Conservation (phyloP, 1,139 yeast species). For the Magnusiomyces paraingens region DNA sequence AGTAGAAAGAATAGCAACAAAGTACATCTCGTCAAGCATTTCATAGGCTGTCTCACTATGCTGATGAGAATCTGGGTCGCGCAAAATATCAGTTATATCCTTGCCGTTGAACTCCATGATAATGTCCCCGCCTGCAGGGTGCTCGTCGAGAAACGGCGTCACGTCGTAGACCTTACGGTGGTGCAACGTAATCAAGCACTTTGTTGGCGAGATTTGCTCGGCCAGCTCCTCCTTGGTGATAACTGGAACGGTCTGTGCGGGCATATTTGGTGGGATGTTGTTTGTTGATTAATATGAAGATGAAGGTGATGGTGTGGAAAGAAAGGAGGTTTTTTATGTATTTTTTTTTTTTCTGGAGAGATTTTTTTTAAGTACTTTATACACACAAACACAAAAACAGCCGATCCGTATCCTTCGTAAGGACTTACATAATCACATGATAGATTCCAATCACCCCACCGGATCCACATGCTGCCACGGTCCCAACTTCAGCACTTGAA, state of each 20-base stretch:
- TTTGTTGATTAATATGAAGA: not conserved
- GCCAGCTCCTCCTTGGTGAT: conserved; percentile 41
- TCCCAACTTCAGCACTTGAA: no score
- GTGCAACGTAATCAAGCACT: conserved; percentile 70
- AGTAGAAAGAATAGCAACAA: conserved; percentile 59
- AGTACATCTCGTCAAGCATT: conserved; percentile 69
- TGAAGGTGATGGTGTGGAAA: not conserved
- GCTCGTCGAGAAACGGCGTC: conserved; percentile 82
- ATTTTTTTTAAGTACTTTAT: no score
- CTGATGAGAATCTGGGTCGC: conserved; percentile 60
- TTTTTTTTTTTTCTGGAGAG: no score
- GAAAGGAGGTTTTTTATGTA: not conserved
- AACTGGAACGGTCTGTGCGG: conserved; percentile 34
- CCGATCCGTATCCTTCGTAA: no score
- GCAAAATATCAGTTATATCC: conserved; percentile 73
- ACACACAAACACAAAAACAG: no score
- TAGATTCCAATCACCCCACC: no score
- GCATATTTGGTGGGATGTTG: conserved; percentile 3
- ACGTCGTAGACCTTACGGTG: conserved; percentile 84
- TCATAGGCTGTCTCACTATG: conserved; percentile 88
- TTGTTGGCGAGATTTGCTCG: conserved; percentile 40
- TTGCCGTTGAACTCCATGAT: conserved; percentile 73
- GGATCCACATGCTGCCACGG: no score
- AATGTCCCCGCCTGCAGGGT: conserved; percentile 82
- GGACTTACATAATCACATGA: no score